Conservation (phyloP, 1,139 yeast species). For the Nadsonia starkeyi-henricii region DNA sequence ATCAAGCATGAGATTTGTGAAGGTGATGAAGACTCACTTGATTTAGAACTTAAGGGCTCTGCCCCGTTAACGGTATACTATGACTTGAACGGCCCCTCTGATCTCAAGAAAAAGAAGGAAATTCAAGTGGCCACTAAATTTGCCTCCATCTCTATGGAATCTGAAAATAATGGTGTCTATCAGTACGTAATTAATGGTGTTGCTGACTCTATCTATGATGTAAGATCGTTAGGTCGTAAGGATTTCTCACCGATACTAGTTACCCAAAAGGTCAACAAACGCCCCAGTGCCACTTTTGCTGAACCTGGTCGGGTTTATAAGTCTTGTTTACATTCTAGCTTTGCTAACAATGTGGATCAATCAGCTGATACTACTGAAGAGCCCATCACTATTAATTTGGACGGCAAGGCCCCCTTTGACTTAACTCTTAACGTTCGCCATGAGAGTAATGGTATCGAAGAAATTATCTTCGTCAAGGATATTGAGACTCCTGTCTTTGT, state of each 20-base stretch:
- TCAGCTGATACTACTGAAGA: constrained; percentile 24
- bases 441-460: constrained; percentile 36
- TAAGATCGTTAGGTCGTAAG: constrained; percentile 20
- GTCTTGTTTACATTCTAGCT: constrained; percentile 34
- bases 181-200: constrained; percentile 47
- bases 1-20: constrained; percentile 33
- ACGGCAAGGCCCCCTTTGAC: constrained; percentile 54
- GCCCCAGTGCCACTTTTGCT: constrained; percentile 45
- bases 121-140: constrained; percentile 39
- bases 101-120: constrained; percentile 24
- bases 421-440: constrained; percentile 41
- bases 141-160: constrained; percentile 31
- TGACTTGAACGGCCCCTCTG: constrained; percentile 47
- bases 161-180: constrained; percentile 39
- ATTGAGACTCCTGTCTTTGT: constrained; percentile 23
- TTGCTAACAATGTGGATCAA: constrained; percentile 11
- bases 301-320: constrained; percentile 33
- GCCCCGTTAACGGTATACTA: constrained; percentile 67
- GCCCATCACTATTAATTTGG: constrained; percentile 39
- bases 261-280: constrained; percentile 43
- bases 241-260: constrained; percentile 30
- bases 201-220: constrained; percentile 49
- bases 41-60: constrained; percentile 40
- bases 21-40: constrained; percentile 35
- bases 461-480: constrained; percentile 24